These are phyloP conservation scores for Colletotrichum coccodes DNA, from an alignment of 2,329 filamentous ascomycete genomes.

Conservation along the genomic window DNA sequence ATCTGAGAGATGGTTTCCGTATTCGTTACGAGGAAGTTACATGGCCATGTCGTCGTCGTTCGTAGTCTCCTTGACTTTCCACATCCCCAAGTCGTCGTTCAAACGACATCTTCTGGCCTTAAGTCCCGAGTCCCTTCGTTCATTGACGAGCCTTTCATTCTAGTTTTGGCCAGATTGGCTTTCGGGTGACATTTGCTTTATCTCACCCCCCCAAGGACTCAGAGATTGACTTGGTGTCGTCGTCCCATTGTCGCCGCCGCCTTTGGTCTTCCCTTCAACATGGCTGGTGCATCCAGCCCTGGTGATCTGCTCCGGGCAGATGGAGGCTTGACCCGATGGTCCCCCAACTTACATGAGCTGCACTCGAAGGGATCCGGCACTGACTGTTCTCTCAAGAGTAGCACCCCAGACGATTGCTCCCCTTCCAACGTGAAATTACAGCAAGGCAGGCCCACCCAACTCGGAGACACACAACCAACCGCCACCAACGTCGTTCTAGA, in stretches of 20 bases:
- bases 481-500: neutral
- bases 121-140: neutral
- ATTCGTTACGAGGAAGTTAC: fast-evolving
- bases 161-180: neutral
- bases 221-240: neutral
- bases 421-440: neutral
- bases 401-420: neutral
- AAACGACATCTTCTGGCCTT: neutral
- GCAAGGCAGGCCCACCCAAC: neutral
- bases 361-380: neutral
- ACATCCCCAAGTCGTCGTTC: neutral
- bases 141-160: too few species aligned
- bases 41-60: too few species aligned
- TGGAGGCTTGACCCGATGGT: neutral
- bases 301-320: neutral
- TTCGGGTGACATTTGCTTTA: neutral
- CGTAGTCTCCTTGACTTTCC: neutral
- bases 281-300: neutral
- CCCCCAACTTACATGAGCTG: neutral
- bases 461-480: neutral
- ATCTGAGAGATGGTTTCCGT: neutral
- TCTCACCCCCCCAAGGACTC: neutral
- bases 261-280: neutral
- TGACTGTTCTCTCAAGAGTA: neutral
- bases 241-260: neutral